Percentiles rank a stretch among this genome's conserved stretches.
These are phyloP conservation scores for Aaosphaeria arxii DNA, from an alignment of 2,329 filamentous ascomycete genomes.

Conservation along the genomic window DNA sequence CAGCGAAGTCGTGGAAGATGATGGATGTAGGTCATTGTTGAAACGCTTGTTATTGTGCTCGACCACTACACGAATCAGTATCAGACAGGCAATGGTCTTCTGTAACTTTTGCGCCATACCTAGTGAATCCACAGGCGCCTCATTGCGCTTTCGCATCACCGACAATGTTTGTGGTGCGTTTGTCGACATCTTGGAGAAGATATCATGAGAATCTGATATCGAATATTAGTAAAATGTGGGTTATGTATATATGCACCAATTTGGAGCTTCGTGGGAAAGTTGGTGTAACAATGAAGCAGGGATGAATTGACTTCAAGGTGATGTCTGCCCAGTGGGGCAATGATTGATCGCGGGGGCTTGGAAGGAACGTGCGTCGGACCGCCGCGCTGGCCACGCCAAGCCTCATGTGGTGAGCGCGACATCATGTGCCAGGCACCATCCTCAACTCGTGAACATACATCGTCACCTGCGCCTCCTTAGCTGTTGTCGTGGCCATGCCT, in stretches of 20 bases:
- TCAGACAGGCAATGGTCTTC: neutral
- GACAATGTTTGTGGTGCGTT: conserved; percentile 29
- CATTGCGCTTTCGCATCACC: conserved; percentile 55
- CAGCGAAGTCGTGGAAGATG: neutral
- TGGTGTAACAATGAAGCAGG: too few relatives aligned
- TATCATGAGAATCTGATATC: too few relatives aligned
- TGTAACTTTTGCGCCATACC: conserved; percentile 25
- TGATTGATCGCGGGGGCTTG: neutral
- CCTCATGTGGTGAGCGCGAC: conserved; percentile 1
- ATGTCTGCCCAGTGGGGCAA: too few relatives aligned
- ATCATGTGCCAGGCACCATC: conserved; percentile 7
- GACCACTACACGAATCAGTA: conserved; percentile 11
- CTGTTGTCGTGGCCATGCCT: neutral
- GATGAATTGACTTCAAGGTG: too few relatives aligned
- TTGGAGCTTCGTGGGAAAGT: too few relatives aligned
- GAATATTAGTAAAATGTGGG: too few relatives aligned
- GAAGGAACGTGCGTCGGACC: neutral
- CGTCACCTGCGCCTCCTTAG: neutral
- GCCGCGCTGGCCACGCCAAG: neutral
- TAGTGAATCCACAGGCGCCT: conserved; percentile 55
- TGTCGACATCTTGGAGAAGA: conserved; percentile 9
- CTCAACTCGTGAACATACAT: neutral
- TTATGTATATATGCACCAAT: too few relatives aligned
- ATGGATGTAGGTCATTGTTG: conserved; percentile 9
- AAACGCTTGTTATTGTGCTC: conserved; percentile 18